A percentile compares a stretch with the other conserved stretches of the same genome.
Conservation (phyloP, 495 filamentous ascomycete genomes). For the Lindgomyces ingoldianus region DNA sequence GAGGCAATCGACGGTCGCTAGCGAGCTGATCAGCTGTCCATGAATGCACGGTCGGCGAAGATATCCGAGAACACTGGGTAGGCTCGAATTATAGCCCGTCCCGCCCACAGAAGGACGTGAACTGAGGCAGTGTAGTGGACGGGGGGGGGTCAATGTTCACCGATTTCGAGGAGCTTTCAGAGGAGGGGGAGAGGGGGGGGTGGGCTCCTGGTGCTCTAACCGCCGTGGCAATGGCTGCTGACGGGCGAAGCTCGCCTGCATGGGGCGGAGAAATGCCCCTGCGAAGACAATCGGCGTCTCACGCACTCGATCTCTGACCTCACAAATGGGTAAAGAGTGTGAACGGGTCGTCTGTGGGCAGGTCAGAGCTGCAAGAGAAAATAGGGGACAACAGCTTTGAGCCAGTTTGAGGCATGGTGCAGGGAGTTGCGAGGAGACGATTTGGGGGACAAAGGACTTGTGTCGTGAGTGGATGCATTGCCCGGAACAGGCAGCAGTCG, state of each 20-base stretch:
- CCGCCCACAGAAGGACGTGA: neutral
- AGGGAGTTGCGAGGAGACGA: too few relatives aligned
- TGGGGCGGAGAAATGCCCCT: slow-evolving; percentile 9
- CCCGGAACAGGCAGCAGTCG: too few relatives aligned
- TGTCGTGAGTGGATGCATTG: too few relatives aligned
- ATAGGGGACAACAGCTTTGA: neutral
- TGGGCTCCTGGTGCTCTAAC: neutral
- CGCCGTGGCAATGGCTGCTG: neutral
- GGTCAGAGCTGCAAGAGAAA: neutral
- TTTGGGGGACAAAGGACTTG: too few relatives aligned
- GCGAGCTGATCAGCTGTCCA: slow-evolving; percentile 12
- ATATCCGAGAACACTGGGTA: slow-evolving; percentile 3
- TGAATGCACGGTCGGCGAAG: slow-evolving; percentile 1
- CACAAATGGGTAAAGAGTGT: neutral
- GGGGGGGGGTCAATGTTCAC: neutral
- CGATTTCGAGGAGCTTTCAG: neutral
- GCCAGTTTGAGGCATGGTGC: neutral
- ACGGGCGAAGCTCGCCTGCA: slow-evolving; percentile 2
- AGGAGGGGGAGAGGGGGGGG: too few relatives aligned
- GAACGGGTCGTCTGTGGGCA: neutral
- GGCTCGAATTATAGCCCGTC: neutral
- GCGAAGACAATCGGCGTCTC: neutral
- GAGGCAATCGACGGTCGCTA: neutral
- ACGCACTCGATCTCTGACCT: neutral
- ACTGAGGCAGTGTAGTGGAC: neutral